Conservation (phyloP, 2,329 filamentous ascomycete genomes). For the Xylaria arbuscula region DNA sequence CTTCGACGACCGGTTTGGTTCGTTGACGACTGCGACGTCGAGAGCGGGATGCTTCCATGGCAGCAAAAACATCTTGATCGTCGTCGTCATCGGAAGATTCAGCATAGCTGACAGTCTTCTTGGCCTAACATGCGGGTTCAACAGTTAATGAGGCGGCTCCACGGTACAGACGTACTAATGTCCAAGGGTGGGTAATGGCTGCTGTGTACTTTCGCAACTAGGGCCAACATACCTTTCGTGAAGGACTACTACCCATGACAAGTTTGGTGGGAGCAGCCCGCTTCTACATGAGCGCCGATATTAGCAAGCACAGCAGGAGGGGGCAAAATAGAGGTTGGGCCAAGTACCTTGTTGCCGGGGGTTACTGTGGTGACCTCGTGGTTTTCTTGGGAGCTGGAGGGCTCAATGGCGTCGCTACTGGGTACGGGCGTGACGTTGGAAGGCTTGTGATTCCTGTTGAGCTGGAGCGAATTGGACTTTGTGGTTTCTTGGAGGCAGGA, state of each 20-base stretch:
- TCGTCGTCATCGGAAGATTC: slow-evolving; percentile 87
- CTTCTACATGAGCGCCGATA: slow-evolving; percentile 44
- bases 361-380: slow-evolving; percentile 56
- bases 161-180: neutral
- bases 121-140: slow-evolving; percentile 53
- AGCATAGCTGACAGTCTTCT: slow-evolving; percentile 78
- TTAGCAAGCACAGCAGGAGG: slow-evolving; percentile 59
- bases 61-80: slow-evolving; percentile 75
- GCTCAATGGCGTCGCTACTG: slow-evolving; percentile 80
- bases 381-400: slow-evolving; percentile 75
- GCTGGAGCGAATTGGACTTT: slow-evolving; percentile 58
- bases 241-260: slow-evolving; percentile 73
- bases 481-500: slow-evolving; percentile 60
- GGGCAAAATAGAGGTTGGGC: slow-evolving; percentile 60
- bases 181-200: neutral
- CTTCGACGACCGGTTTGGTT: slow-evolving; percentile 70
- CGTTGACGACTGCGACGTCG: slow-evolving; percentile 62
- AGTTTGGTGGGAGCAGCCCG: slow-evolving; percentile 57
- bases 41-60: slow-evolving; percentile 54
- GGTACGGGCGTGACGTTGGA: slow-evolving; percentile 75
- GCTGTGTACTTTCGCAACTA: neutral
- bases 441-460: slow-evolving; percentile 53
- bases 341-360: slow-evolving; percentile 59
- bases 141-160: neutral
- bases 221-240: slow-evolving; percentile 73